Evolutionary conservation across 2,329 filamentous ascomycete species (phyloP), one percentile per base, ranked within the genome.

Genomic region (Penicillium sp.): DNA sequence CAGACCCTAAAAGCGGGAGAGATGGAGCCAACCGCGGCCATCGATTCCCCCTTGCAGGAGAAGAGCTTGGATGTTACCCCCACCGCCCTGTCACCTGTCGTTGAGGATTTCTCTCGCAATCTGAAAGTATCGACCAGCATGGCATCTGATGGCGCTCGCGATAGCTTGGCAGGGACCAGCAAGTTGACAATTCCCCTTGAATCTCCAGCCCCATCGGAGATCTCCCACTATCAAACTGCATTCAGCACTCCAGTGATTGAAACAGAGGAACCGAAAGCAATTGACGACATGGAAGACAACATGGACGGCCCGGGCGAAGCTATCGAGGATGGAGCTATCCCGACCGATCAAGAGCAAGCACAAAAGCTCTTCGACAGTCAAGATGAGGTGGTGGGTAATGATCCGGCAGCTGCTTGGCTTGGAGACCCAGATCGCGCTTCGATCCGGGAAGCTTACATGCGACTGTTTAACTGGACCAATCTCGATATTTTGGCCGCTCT

Each of bases 371-470:
- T 81, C 64, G 85, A 91, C 46, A 89, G 90, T 50, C 62, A 67
- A 38, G 89, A 95, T 62, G 84, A 88, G 42, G 86, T 90, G 49
- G 83, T 93, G 18, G 77, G 78, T 32, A 89, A 88, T 61, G 82
- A 85, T 26, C 85, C 86, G 63, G 89, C 90, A 13, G 89, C 90
- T 22, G 80, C 89, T 23, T 94, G 89, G 84, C 84, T 96, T 69
- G 93, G 93, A 57, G 77, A 76, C 11, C 66, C 74, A 6, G 71
- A 77, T 35, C 78, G 78, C 57, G 71, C 70, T 34, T 70, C 71
- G 46, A 73, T 79, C n/a, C 70, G 82, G 40, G 76, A 76, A 55
- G 91, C 91, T 0, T 98, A 95, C 68, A 95, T 98, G 86, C 84
- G 89, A 50, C 74, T 96, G 9, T 96, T 91, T 65, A 85, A 96